Conservation (phyloP, 73 alveolate genomes). For the Symbiodinium pilosum region DNA sequence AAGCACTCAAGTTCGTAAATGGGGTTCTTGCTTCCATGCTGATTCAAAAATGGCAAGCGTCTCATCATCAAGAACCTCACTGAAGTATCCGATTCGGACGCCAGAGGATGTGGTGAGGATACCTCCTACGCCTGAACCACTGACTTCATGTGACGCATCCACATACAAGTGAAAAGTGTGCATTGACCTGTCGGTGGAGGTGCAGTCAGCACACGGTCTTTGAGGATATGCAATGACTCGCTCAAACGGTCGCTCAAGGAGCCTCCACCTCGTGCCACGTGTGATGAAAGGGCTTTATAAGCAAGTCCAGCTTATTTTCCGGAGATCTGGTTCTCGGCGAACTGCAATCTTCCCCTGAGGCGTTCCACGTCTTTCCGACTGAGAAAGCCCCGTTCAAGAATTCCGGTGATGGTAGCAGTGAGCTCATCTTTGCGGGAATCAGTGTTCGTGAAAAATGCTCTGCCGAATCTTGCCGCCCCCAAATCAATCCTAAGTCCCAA, state of each 20-base stretch:
- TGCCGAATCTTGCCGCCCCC: background rate
- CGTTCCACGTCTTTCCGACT: background rate
- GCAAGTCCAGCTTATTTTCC: background rate
- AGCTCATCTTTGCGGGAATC: background rate
- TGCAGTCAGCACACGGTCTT: background rate
- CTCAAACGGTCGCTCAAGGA: background rate
- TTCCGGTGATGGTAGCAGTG: background rate
- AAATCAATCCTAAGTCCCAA: background rate
- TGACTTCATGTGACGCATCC: background rate
- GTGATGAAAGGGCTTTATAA: background rate
- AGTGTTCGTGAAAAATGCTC: background rate
- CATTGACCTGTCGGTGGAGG: background rate
- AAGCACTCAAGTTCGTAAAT: background rate
- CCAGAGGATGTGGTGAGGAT: background rate
- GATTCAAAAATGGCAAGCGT: background rate
- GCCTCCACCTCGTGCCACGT: background rate
- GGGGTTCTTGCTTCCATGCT: background rate
- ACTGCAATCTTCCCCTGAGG: background rate
- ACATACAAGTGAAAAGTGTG: background rate
- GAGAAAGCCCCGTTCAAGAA: background rate
- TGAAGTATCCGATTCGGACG: background rate
- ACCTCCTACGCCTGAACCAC: background rate
- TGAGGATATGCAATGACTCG: background rate
- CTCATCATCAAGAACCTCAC: background rate
- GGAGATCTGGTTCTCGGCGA: background rate